These are phyloP conservation scores for Bruguiera hainesii DNA, from an alignment of 441 rosid genomes.

Conservation along the genomic window DNA sequence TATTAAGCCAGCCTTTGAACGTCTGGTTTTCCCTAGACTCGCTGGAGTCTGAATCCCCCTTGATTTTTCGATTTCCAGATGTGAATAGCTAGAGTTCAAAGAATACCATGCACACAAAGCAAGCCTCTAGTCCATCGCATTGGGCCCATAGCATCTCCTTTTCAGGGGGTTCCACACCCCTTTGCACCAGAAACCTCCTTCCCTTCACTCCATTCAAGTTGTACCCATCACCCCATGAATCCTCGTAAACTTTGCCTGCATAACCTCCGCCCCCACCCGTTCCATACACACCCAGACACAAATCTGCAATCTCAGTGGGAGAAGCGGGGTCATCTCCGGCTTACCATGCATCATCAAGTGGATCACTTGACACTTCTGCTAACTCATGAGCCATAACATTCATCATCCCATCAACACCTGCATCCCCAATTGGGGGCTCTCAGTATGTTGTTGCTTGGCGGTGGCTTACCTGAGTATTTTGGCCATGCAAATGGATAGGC, in stretches of 20 bases:
- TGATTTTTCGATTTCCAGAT: not conserved
- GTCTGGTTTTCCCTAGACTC: not conserved
- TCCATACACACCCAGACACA: conserved; percentile 57
- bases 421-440: conserved; percentile 53
- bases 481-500: conserved; percentile 69
- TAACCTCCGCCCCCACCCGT: conserved; percentile 63
- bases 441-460: conserved; percentile 36
- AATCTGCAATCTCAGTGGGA: conserved; percentile 57
- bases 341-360: conserved; percentile 61
- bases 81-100: not conserved
- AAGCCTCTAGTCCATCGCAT: conserved; percentile 40
- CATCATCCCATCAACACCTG: conserved; percentile 62
- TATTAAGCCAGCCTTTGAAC: too few relatives aligned
- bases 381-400: conserved; percentile 67
- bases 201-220: conserved; percentile 58
- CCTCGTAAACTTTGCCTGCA: conserved; percentile 42
- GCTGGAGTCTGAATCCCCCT: not conserved
- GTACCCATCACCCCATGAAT: conserved; percentile 45
- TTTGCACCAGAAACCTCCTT: conserved; percentile 55
- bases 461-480: conserved; percentile 37
- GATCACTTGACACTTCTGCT: conserved; percentile 56
- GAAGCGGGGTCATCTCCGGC: conserved; percentile 58
- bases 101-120: not conserved
- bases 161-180: conserved; percentile 57
- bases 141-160: conserved; percentile 58